phyloP scores from a whole-genome alignment of 2,329 filamentous ascomycete genomes.

The Fusarium proliferatum region DNA sequence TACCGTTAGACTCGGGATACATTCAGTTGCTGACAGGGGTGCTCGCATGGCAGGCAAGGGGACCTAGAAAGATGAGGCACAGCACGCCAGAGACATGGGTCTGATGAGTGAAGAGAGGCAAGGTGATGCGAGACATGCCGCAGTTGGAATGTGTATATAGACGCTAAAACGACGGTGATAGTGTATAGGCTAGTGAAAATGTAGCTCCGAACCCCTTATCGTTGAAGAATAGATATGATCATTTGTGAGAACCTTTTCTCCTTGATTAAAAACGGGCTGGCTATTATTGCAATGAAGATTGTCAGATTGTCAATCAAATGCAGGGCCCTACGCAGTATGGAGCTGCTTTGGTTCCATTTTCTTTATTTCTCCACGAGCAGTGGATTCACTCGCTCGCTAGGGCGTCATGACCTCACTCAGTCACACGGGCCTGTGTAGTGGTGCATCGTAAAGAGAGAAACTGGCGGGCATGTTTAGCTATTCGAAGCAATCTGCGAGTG shows the following conservation, averaged over 20 bases:
- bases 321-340: constrained; percentile 1
- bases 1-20: constrained; percentile 20
- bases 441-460: not conserved
- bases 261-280: constrained; percentile 8
- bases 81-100: constrained; percentile 41
- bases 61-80: constrained; percentile 29
- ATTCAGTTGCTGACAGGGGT: constrained; percentile 20
- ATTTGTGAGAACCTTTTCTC: not conserved
- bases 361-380: constrained; percentile 15
- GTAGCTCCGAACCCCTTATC: not conserved
- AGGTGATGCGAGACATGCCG: constrained; percentile 43
- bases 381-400: constrained; percentile 23
- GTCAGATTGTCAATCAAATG: not conserved
- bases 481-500: constrained; percentile 1
- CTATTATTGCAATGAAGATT: not conserved
- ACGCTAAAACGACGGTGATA: not conserved
- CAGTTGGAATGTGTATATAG: constrained; percentile 16
- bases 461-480: not conserved
- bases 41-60: constrained; percentile 36
- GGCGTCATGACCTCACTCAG: constrained; percentile 35
- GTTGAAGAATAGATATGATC: not conserved
- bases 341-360: constrained; percentile 27
- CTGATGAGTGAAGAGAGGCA: constrained; percentile 20
- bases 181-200: not conserved
- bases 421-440: constrained; percentile 7